Base-by-base conservation (phyloP, 2,329 filamentous ascomycete species). In the Tolypocladium amazonense region DNA sequence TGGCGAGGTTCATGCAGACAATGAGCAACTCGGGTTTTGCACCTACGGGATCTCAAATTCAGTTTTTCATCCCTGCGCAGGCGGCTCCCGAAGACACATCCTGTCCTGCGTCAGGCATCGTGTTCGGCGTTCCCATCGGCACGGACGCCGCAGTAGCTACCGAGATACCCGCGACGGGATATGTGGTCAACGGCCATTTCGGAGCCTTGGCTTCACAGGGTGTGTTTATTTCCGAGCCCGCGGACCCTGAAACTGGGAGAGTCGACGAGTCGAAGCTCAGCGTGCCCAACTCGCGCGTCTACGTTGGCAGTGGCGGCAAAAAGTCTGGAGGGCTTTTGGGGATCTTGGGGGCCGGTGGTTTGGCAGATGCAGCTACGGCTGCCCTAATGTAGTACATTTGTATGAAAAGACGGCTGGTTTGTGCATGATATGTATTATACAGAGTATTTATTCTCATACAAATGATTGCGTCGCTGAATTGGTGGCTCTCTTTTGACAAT, bases 171-270 rank as follows among this genome's bases (percentile, higher is more conserved):
- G 35, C 39, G 23, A 45, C 52, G 47, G 58, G 37, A 27, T 58
- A 33, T 56, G 59, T 64, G n/a, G 47, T 62, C 2, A 56, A 52
- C 12, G 60, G 56, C 43, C 76, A 80, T 60, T 90, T 90, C 67
- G 87, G 87, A 27, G 85, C 81, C 12, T 73, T 88, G 23, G 86
- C 87, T 0, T 80, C 83, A 57, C 73, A 79, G 20, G 87, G 86
- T 6, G 68, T 88, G 20, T 87, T 81, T 63, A 60, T 86, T n/a
- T 71, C 72, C 2, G 67, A 67, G 0, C 59, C 65, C n/a, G 27
- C 56, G 6, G 61, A 65, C 27, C 9, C 53, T 20, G 50, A 58
- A 14, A 58, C 60, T 3, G 52, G 23, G 14, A 58, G 60, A 2
- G 60, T 62, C 11, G 64, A 65, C 4, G 63, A 69, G 47, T 65